These are phyloP conservation scores for Alternaria sp. DNA, from an alignment of 2,329 filamentous ascomycete species.

Conservation along the genomic window DNA sequence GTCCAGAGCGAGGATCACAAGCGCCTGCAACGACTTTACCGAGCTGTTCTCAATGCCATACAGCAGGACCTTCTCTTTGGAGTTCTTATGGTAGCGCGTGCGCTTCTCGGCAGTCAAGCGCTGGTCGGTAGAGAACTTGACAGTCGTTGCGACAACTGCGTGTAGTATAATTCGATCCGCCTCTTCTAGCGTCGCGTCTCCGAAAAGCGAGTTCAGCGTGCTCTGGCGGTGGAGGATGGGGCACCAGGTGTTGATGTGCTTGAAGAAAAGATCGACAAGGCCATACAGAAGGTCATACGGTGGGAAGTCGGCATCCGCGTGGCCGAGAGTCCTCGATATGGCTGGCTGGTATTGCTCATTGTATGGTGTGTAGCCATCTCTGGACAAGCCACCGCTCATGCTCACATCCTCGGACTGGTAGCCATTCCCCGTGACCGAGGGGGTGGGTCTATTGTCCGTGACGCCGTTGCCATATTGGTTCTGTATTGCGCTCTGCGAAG, in stretches of 20 bases:
- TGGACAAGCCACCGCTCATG: slow-evolving; percentile 29
- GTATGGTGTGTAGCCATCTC: slow-evolving; percentile 39
- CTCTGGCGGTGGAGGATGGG: slow-evolving; percentile 87
- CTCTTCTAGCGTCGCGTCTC: slow-evolving; percentile 72
- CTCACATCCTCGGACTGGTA: slow-evolving; percentile 38
- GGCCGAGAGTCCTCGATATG: slow-evolving; percentile 34
- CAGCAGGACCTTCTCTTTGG: slow-evolving; percentile 84
- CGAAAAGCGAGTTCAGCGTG: slow-evolving; percentile 82
- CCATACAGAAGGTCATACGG: slow-evolving; percentile 67
- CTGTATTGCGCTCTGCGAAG: slow-evolving; percentile 39
- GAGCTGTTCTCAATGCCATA: slow-evolving; percentile 91
- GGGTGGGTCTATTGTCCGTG: slow-evolving; percentile 40
- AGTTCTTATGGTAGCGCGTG: slow-evolving; percentile 76
- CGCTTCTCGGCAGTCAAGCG: slow-evolving; percentile 76
- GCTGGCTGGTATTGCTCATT: slow-evolving; percentile 39
- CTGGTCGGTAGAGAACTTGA: slow-evolving; percentile 80
- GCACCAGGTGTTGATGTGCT: slow-evolving; percentile 72
- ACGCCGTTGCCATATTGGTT: slow-evolving; percentile 46
- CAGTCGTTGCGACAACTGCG: slow-evolving; percentile 85
- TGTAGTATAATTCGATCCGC: slow-evolving; percentile 83
- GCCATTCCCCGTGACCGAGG: slow-evolving; percentile 34
- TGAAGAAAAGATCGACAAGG: slow-evolving; percentile 67
- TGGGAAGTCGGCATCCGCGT: slow-evolving; percentile 57
- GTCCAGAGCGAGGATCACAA: slow-evolving; percentile 86
- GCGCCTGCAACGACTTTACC: slow-evolving; percentile 83